Evolutionary conservation across 768 basidiomycete species (phyloP).

Genomic region (Nidularia pulvinata): DNA sequence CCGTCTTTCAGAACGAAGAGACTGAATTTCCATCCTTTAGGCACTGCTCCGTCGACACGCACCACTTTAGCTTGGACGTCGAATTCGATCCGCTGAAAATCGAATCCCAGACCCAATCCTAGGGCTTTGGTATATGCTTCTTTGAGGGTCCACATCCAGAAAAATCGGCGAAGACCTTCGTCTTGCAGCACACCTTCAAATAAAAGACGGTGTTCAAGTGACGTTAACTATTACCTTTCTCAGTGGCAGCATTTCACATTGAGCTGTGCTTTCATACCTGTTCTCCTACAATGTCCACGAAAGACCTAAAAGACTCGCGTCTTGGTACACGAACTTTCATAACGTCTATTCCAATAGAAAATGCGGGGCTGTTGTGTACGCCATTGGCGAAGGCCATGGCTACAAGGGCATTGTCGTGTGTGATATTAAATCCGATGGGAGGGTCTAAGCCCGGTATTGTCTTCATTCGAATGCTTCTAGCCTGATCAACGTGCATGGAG

Average conservation of each 20-base stretch:
- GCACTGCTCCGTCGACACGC: conserved; percentile 55
- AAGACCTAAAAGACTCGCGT: conserved; percentile 53
- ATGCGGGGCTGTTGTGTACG: conserved; percentile 43
- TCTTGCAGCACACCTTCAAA: conserved; percentile 36
- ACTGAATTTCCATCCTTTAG: conserved; percentile 67
- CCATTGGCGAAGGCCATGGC: conserved; percentile 63
- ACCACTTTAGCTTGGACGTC: conserved; percentile 50
- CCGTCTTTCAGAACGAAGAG: conserved; percentile 54
- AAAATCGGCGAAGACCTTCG: conserved; percentile 64
- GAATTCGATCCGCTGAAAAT: conserved; percentile 77
- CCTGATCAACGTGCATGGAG: not conserved
- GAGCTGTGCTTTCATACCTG: conserved; percentile 40
- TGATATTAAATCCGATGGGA: conserved; percentile 78
- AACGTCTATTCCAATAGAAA: conserved; percentile 74
- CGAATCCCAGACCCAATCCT: conserved; percentile 81
- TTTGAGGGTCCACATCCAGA: conserved; percentile 89
- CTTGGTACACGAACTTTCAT: conserved; percentile 75
- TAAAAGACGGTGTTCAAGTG: conserved; percentile 35
- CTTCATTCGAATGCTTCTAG: too few relatives aligned
- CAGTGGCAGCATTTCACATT: too few relatives aligned
- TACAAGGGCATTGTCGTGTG: conserved; percentile 77
- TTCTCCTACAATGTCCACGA: conserved; percentile 63
- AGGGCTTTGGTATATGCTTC: conserved; percentile 92
- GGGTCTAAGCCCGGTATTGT: conserved; percentile 24
- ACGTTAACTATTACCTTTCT: conserved; percentile 33